Conservation (phyloP, 805 yeast species). For the Kuraishia hungarica region DNA sequence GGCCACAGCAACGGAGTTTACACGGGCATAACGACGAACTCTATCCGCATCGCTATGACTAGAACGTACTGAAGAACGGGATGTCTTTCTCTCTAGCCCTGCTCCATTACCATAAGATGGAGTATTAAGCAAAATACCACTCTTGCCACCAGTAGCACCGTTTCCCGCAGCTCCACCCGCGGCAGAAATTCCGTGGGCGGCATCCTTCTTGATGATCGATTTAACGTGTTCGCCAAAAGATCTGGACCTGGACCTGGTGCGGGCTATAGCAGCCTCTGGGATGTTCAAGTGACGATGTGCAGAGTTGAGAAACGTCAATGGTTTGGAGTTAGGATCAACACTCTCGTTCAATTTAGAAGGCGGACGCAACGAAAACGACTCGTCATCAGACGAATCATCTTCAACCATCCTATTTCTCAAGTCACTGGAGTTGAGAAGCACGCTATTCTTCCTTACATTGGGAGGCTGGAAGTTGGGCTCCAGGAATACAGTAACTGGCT, state of each 20-base stretch:
- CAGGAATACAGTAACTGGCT: background rate
- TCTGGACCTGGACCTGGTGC: slow-evolving; percentile 13
- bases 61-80: slow-evolving; percentile 22
- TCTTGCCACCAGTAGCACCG: slow-evolving; percentile 4
- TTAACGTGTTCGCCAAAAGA: slow-evolving; percentile 36
- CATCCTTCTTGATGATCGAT: slow-evolving; percentile 25
- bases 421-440: slow-evolving; percentile 3
- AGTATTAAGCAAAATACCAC: slow-evolving; percentile 5
- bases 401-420: slow-evolving; percentile 7
- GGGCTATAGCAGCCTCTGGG: background rate
- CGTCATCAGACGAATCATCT: slow-evolving; percentile 6
- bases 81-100: slow-evolving; percentile 16
- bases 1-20: slow-evolving; percentile 8
- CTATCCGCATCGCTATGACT: slow-evolving; percentile 9
- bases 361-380: background rate
- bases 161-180: background rate
- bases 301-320: background rate
- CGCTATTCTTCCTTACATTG: background rate
- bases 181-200: slow-evolving; percentile 1
- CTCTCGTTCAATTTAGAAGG: background rate
- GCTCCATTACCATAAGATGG: background rate
- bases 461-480: background rate
- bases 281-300: background rate
- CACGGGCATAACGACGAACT: background rate
- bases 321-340: background rate